Conservation (phyloP, 2,329 filamentous ascomycete species). For the Penicillium sp. region DNA sequence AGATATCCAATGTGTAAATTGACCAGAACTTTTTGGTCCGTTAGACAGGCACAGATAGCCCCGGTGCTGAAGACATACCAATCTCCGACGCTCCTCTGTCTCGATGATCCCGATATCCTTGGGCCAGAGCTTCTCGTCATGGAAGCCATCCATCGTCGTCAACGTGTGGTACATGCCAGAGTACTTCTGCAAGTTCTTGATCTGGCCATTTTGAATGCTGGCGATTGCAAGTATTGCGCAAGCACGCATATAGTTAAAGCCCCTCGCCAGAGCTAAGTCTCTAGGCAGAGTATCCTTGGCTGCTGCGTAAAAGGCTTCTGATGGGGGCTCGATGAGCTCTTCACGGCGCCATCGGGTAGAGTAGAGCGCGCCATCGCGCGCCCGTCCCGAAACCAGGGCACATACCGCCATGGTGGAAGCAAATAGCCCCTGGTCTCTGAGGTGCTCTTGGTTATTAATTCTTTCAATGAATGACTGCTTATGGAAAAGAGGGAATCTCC, state of each 20-base stretch:
- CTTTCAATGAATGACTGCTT: conserved; percentile 46
- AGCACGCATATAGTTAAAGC: conserved; percentile 46
- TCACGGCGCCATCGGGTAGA: conserved; percentile 37
- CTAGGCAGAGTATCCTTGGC: conserved; percentile 44
- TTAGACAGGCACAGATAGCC: conserved; percentile 7
- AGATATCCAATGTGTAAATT: conserved; percentile 60
- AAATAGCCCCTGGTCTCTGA: conserved; percentile 48
- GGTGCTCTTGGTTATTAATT: conserved; percentile 49
- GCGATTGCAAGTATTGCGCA: conserved; percentile 54
- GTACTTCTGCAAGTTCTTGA: conserved; percentile 54
- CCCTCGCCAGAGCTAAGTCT: conserved; percentile 36
- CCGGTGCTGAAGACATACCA: conserved; percentile 39
- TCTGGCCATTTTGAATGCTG: conserved; percentile 55
- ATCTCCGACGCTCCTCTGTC: conserved; percentile 51
- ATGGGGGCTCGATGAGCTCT: conserved; percentile 36
- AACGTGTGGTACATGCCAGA: conserved; percentile 55
- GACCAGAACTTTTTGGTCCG: conserved; percentile 53
- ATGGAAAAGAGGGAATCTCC: conserved; percentile 55
- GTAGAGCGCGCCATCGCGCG: conserved; percentile 53
- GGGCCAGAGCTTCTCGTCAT: conserved; percentile 59
- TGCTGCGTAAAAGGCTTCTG: conserved; percentile 50
- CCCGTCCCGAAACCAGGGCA: conserved; percentile 52
- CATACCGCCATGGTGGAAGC: conserved; percentile 56
- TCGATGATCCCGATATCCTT: conserved; percentile 48
- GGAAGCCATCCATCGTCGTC: conserved; percentile 52